These are phyloP conservation scores for Serendipita sp. DNA, from an alignment of 768 basidiomycete species.

Conservation along the genomic window DNA sequence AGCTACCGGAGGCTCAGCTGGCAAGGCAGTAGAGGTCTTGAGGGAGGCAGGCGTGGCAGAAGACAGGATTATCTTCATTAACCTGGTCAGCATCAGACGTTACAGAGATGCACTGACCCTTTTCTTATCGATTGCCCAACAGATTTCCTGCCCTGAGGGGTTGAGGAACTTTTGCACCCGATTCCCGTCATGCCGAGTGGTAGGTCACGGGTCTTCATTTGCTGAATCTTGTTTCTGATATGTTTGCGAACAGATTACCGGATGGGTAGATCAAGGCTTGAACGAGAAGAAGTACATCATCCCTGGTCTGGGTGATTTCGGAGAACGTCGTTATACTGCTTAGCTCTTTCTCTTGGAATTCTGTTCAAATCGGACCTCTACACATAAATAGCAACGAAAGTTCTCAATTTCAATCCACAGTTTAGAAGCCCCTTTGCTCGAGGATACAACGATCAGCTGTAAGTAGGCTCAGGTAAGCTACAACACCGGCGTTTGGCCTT, in stretches of 20 bases:
- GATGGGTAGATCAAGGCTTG: constrained; percentile 87
- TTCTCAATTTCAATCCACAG: no score
- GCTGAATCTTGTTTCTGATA: neutral
- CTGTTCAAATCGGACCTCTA: no score
- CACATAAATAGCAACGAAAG: no score
- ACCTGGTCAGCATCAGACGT: constrained; percentile 41
- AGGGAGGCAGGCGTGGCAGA: constrained; percentile 85
- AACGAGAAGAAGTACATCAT: constrained; percentile 86
- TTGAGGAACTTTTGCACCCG: constrained; percentile 57
- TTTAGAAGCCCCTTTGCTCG: no score
- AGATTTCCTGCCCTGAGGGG: constrained; percentile 90
- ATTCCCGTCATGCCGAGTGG: constrained; percentile 64
- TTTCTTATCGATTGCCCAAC: neutral
- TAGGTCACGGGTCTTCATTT: constrained; percentile 24
- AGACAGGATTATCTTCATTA: constrained; percentile 89
- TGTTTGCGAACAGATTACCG: constrained; percentile 48
- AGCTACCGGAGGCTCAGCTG: constrained; percentile 95
- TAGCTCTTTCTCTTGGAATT: neutral
- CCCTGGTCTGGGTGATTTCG: constrained; percentile 91
- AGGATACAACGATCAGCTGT: no score
- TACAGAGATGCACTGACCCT: neutral
- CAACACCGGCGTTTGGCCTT: no score
- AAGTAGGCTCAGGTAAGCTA: no score
- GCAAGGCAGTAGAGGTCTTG: constrained; percentile 91
- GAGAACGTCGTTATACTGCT: constrained; percentile 53